Percentiles rank a stretch among this genome's conserved stretches.
phyloP scores from a whole-genome alignment of 768 basidiomycete genomes.

The Tricholoma bakamatsutake region DNA sequence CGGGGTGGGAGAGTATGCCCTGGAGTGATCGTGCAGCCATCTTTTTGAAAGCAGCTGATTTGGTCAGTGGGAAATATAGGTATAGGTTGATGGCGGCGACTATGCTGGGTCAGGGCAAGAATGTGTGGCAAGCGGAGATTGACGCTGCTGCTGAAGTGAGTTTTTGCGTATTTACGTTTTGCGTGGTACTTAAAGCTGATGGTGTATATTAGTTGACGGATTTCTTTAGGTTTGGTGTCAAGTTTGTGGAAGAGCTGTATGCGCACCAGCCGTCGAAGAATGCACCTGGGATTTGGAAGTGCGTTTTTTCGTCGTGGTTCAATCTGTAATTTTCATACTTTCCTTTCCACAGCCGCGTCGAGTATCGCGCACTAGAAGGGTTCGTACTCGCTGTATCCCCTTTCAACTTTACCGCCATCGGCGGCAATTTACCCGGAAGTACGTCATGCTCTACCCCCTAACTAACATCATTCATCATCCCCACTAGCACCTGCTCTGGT shows the following conservation, averaged over 20 bases:
- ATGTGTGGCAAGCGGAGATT: constrained; percentile 99
- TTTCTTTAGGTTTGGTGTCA: constrained; percentile 95
- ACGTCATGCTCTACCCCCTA: background rate
- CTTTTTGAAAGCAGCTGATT: constrained; percentile 96
- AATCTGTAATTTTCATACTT: background rate
- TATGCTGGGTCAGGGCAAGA: constrained; percentile 98
- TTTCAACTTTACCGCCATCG: constrained; percentile 98
- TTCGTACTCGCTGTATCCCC: constrained; percentile 97
- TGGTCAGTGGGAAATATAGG: constrained; percentile 92
- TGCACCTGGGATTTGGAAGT: constrained; percentile 91
- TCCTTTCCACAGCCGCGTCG: constrained; percentile 63
- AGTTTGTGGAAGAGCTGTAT: constrained; percentile 95
- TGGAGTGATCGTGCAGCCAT: constrained; percentile 98
- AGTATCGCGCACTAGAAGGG: constrained; percentile 97
- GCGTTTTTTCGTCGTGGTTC: constrained; percentile 26
- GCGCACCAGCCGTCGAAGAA: constrained; percentile 86
- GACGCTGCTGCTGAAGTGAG: constrained; percentile 95
- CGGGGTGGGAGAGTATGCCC: constrained; percentile 88
- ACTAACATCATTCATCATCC: background rate
- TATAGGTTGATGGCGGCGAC: constrained; percentile 95
- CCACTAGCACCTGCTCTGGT: constrained; percentile 77
- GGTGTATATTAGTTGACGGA: constrained; percentile 56
- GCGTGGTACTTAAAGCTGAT: constrained; percentile 4
- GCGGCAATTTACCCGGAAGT: constrained; percentile 82
- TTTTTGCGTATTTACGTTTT: background rate